A percentile compares a stretch with the other conserved stretches of the same genome.
phyloP scores from a whole-genome alignment of 305 asterid species.

The Solanum hybrid region DNA sequence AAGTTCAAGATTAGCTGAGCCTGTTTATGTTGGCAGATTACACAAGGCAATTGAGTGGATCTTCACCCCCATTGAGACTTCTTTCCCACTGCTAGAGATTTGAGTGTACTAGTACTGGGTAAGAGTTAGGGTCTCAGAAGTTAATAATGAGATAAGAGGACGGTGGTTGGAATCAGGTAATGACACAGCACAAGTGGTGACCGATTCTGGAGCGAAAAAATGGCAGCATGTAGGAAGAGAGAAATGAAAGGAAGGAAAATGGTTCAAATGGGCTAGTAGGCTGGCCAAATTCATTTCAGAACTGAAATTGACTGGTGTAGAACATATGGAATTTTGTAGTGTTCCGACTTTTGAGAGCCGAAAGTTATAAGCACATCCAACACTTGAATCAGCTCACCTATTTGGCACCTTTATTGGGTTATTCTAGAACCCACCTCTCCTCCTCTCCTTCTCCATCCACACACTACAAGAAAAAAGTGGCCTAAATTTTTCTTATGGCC shows the following conservation, averaged over 20 bases:
- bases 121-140: neutral
- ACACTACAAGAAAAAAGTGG: neutral
- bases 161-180: neutral
- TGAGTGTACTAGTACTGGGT: neutral
- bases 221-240: neutral
- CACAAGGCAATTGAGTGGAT: neutral
- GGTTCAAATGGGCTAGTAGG: neutral
- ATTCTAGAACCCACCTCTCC: neutral
- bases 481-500: neutral
- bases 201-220: neutral
- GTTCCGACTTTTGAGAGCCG: neutral
- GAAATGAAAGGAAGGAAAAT: neutral
- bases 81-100: neutral
- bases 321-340: neutral
- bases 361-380: neutral
- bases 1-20: neutral
- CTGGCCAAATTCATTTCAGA: neutral
- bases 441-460: neutral
- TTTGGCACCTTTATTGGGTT: neutral
- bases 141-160: neutral
- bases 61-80: neutral
- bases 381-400: neutral
- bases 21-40: neutral
- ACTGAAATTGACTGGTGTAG: neutral
- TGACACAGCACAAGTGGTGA: neutral